Conservation (phyloP, 495 filamentous ascomycete species). For the Sporormia fimetaria region DNA sequence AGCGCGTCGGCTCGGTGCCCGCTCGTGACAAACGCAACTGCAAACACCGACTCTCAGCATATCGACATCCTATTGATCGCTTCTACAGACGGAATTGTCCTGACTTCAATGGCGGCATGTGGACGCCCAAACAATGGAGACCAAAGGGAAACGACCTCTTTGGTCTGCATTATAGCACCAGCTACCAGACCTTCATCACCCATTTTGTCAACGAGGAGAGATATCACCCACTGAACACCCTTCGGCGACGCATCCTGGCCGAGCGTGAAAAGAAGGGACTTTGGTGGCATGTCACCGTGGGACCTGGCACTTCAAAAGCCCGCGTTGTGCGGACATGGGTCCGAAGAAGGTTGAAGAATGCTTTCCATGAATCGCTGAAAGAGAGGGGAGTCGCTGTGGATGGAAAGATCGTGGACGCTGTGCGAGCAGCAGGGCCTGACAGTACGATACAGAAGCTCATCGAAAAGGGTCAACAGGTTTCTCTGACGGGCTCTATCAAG, state of each 20-base stretch:
- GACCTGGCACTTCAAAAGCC: slow-evolving; percentile 28
- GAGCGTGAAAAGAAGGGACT: slow-evolving; percentile 22
- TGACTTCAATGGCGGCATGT: too few relatives aligned
- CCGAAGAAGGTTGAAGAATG: slow-evolving; percentile 39
- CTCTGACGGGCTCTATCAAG: slow-evolving; percentile 2
- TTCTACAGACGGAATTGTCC: too few relatives aligned
- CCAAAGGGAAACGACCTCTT: too few relatives aligned
- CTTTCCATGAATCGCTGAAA: slow-evolving; percentile 45
- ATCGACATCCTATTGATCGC: too few relatives aligned
- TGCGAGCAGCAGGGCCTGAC: not conserved
- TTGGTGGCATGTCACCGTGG: slow-evolving; percentile 28
- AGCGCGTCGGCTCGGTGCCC: too few relatives aligned
- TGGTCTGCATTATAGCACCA: not conserved
- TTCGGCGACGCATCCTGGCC: slow-evolving; percentile 4
- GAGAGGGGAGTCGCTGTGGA: slow-evolving; percentile 27
- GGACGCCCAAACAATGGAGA: too few relatives aligned
- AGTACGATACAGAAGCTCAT: not conserved
- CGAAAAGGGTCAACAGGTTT: not conserved
- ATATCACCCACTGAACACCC: slow-evolving; percentile 23
- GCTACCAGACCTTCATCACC: slow-evolving; percentile 10
- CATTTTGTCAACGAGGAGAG: slow-evolving; percentile 6
- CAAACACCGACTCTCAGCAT: too few relatives aligned
- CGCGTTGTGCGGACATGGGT: slow-evolving; percentile 45
- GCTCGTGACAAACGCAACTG: too few relatives aligned
- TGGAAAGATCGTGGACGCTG: slow-evolving; percentile 6